Conservation (phyloP, 208 protist genomes). For the Spongospora subterranea region DNA sequence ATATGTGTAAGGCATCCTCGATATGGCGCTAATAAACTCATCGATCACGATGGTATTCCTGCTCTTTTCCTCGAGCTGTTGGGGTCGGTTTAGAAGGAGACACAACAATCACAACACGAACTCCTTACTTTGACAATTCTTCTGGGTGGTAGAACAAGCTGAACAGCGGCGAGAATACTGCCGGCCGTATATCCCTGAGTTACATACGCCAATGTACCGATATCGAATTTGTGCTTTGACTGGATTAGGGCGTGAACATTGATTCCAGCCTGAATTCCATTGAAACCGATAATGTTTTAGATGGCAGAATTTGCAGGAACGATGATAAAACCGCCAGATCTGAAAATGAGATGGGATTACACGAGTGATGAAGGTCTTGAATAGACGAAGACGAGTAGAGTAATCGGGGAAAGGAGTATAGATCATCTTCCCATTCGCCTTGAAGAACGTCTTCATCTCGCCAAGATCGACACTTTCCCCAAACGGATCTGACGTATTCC, state of each 20-base stretch:
- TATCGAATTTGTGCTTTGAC: neutral
- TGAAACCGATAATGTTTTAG: neutral
- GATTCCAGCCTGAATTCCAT: neutral
- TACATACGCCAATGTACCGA: conserved; percentile 36
- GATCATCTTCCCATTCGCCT: conserved; percentile 46
- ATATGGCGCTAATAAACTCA: conserved; percentile 13
- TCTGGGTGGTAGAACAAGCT: neutral
- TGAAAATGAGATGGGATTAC: no score
- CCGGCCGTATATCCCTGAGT: conserved; percentile 31
- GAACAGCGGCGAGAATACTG: conserved; percentile 19
- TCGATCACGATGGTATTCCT: neutral
- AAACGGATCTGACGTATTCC: conserved; percentile 14
- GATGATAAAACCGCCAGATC: neutral
- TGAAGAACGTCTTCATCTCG: conserved; percentile 38
- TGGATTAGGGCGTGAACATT: conserved; percentile 42
- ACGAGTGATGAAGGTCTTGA: conserved; percentile 11
- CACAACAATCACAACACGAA: no score
- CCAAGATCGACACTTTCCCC: neutral
- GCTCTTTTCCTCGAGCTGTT: neutral
- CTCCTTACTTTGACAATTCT: conserved; percentile 18
- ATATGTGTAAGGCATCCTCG: conserved; percentile 41
- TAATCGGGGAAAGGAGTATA: conserved; percentile 38
- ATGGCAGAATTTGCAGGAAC: neutral
- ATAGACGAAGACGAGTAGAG: neutral
- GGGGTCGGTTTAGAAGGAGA: neutral